Evolutionary conservation across 441 rosid genomes (phyloP), one percentile per base, ranked within the genome.

Genomic region (Populus hybrid): DNA sequence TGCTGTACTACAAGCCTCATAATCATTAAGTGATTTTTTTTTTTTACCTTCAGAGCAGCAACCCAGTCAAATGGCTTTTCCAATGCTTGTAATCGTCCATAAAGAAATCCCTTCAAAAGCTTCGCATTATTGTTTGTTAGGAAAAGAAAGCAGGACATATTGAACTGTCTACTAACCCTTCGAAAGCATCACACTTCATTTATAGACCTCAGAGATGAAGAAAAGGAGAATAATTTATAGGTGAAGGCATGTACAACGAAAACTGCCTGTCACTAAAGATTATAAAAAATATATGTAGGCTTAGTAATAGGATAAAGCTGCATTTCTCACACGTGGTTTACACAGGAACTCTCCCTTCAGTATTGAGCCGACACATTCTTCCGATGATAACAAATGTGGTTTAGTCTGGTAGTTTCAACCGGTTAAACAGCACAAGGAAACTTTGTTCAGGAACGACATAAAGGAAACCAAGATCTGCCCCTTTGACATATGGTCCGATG

Each of bases 381-480:
- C 24, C 0, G 33, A 23, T 63, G 53, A 20, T 3, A 9, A 3
- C 63, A 64, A 28, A 21, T 20, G 28, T 7, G 28, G 69, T 74
- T 89, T 87, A 91, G 69, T 91, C 89, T 1, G 97, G 98, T 66
- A 95, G 83, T 77, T 80, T 90, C 82, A 95, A 84, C 35, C 95
- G 92, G 87, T 91, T 93, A 86, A 95, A 95, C 80, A 93, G 82
- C 80, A 95, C 94, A 35, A 95, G 85, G 89, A 95, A 95, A 84
- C 97, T 92, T 86, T 94, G 92, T 83, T 90, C 93, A 6, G 98
- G 97, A 71, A 93, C 92, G 35, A 87, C 76, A 64, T 95, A 89
- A 14, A 95, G 87, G 87, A 95, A 93, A 56, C 98, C 99, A 29
- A 95, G 94, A 84, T 95, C 99, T 38, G 93, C 97, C 20, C 97